Evolutionary conservation across 2,329 filamentous ascomycete species (phyloP).

Genomic region (Thelonectria blattea): DNA sequence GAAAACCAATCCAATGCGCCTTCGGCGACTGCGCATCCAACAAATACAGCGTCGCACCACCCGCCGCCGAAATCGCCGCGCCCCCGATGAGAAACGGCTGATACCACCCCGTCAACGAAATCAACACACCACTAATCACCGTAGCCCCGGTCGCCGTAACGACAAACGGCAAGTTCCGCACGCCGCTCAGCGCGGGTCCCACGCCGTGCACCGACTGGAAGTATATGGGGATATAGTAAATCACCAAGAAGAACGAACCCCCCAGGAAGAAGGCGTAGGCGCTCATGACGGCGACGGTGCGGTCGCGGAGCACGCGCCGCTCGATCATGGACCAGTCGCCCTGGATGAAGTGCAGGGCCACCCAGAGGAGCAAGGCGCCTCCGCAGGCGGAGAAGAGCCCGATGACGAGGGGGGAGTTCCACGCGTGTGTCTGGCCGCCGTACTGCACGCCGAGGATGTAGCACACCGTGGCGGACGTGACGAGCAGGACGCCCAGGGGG

Average conservation of each 20-base stretch:
- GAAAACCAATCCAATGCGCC: constrained; percentile 33
- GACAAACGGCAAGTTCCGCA: constrained; percentile 32
- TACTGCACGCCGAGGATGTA: constrained; percentile 1
- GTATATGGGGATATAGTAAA: constrained; percentile 56
- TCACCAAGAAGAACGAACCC: constrained; percentile 35
- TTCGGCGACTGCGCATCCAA: constrained; percentile 24
- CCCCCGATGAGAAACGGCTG: constrained; percentile 44
- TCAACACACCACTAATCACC: constrained; percentile 31
- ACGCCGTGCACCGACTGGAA: constrained; percentile 51
- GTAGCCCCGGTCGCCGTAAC: constrained; percentile 27
- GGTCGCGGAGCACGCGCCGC: constrained; percentile 47
- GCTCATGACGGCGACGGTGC: constrained; percentile 39
- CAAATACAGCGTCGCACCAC: constrained; percentile 50
- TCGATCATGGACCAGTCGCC: constrained; percentile 44
- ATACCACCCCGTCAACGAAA: constrained; percentile 45
- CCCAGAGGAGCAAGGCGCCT: not conserved
- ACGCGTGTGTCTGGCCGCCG: not conserved
- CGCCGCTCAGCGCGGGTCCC: constrained; percentile 31
- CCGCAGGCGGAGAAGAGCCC: not conserved
- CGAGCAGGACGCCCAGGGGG: not conserved
- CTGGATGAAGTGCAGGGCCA: not conserved
- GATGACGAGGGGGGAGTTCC: not conserved
- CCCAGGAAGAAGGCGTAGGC: constrained; percentile 25
- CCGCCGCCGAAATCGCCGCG: constrained; percentile 39
- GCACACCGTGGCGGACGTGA: not conserved